These are phyloP conservation scores for Fusarium abutilonis DNA, from an alignment of 2,329 filamentous ascomycete species.

Conservation along the genomic window DNA sequence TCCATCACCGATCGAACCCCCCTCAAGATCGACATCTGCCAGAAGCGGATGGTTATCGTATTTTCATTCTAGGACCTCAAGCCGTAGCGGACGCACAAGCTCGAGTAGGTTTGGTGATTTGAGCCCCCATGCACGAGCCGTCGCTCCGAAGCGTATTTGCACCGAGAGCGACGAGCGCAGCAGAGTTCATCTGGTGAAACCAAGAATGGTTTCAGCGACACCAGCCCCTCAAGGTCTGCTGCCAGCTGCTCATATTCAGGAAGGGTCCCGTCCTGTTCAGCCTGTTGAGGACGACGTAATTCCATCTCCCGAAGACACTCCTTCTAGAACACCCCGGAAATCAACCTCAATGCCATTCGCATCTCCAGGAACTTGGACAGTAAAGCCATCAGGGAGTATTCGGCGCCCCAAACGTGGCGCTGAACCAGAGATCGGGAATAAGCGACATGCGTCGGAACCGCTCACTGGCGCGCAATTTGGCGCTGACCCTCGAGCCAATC, in stretches of 20 bases:
- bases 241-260: constrained; percentile 40
- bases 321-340: constrained; percentile 58
- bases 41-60: constrained; percentile 63
- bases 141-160: constrained; percentile 45
- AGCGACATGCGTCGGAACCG: constrained; percentile 66
- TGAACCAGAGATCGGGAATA: constrained; percentile 55
- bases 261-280: constrained; percentile 28
- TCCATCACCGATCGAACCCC: constrained; percentile 41
- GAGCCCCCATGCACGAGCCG: constrained; percentile 39
- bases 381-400: constrained; percentile 62
- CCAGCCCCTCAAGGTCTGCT: constrained; percentile 38
- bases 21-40: constrained; percentile 28
- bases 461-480: constrained; percentile 48
- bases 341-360: constrained; percentile 70
- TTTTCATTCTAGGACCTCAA: constrained; percentile 59
- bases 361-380: constrained; percentile 66
- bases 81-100: constrained; percentile 35
- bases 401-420: constrained; percentile 63
- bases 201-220: constrained; percentile 49
- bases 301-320: constrained; percentile 52
- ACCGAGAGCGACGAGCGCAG: constrained; percentile 38
- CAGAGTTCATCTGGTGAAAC: constrained; percentile 51
- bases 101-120: constrained; percentile 44
- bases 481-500: constrained; percentile 46
- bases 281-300: constrained; percentile 13